Evolutionary conservation across 306 rosid species (phyloP), one percentile per base, ranked within the genome.

Genomic region (Chamaecrista fasciculata): DNA sequence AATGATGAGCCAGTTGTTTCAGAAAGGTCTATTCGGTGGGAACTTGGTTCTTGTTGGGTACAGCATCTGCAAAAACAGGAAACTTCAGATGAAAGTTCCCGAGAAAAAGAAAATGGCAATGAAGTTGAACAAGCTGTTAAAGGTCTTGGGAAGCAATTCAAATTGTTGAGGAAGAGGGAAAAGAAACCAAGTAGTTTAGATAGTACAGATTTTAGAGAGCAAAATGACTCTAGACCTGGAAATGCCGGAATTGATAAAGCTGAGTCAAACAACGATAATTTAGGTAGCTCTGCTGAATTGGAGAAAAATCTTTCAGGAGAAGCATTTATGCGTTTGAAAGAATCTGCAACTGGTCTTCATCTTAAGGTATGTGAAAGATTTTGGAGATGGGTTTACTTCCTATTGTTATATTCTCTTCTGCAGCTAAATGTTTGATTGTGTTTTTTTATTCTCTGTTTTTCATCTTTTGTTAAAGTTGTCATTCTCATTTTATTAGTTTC

Each of bases 41-140:
- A 94, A 77, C 96, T 94, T 20, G 91, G 97, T 79, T 94, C 99
- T 63, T 90, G 88, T 72, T 94, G 96, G 99, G 70, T 90, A 67
- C 99, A 94, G 44, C 92, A 94, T 86, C 79, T 94, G 67, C 96
- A 90, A 69, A 90, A 90, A 66, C 84, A 82, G 75, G 96, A 87
- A 83, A 78, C 49, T 53, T 58, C 80, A 2, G 85, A 81, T 55
- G 68, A 37, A 19, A 49, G 77, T 71, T 76, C 89, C 20, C 76
- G 73, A 62, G 57, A 40, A 50, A 50, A 71, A 4, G 63, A 31
- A 18, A 71, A 69, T 69, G 74, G 36, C 24, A 83, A 70, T 24
- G 95, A 83, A 44, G 80, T 58, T 78, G 88, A 81, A 72, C 85
- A 78, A 81, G 76, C 87, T 31, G 86, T 91, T 59, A 84, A 84